Base-by-base conservation (phyloP, 345 rosid genomes). In the Eucalyptus camaldulensis region DNA sequence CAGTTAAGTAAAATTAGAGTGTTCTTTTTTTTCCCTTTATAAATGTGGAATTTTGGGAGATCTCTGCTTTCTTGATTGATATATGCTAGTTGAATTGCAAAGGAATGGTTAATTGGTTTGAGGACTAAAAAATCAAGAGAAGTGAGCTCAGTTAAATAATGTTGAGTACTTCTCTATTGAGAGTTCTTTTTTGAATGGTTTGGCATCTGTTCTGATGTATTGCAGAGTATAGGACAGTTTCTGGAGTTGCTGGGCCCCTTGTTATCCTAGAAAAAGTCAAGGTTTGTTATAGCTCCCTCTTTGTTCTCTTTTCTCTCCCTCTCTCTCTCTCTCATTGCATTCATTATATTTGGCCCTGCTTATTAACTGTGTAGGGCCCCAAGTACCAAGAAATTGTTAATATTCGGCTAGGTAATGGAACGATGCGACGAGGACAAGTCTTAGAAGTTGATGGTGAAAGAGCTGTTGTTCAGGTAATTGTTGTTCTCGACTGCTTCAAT, bases 361-460 rank as follows among this genome's bases (percentile, higher is more conserved):
- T 37, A 76, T 89, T 88, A 45, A 44, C 87, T 89, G 58, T 45
- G 27, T 90, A 98, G 99, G 99, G 99, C 47, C 99, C 99, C 51
- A 98, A 96, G 93, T 98, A 94, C 91, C 98, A 98, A 89, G 99
- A 98, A 91, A 98, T 98, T 92, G 99, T 98, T 88, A 97, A 98
- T 92, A 97, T 97, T 87, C 96, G 98, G 2, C 91, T 98, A 90
- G 99, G 99, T 45, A 96, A 98, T 95, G 99, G 99, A 92, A 93
- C 99, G 53, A 95, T 92, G 43, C 92, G 99, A 80, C 98, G 99
- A 91, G 99, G 99, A 92, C 98, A 97, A 91, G 99, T 97, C 72
- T 91, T 97, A 87, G 99, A 97, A 95, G 99, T 97, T 86, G 99
- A 98, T 88, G 99, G 99, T 31, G 99, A 98, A 94, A 98, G 95